Conservation (phyloP, 1,139 yeast species). For the Hyphopichia pseudoburtonii region DNA sequence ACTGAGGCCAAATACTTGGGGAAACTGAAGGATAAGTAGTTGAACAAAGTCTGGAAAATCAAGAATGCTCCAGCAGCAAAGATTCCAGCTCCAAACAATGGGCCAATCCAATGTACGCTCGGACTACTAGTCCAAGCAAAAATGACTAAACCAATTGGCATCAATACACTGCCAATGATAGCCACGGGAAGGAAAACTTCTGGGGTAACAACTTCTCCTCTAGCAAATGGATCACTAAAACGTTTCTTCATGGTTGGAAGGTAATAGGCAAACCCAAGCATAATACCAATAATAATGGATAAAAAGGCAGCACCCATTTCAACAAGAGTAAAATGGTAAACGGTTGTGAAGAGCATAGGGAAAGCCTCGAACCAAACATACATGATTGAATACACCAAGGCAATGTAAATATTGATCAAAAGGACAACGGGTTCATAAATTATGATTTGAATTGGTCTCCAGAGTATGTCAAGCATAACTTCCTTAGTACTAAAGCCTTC, state of each 20-base stretch:
- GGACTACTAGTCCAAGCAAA: conserved; percentile 51
- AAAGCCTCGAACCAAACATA: conserved; percentile 64
- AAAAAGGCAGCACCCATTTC: conserved; percentile 50
- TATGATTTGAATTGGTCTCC: conserved; percentile 48
- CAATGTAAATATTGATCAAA: conserved; percentile 48
- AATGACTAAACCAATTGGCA: conserved; percentile 47
- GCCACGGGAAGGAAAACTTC: conserved; percentile 46
- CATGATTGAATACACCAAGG: conserved; percentile 53
- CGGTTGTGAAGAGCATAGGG: conserved; percentile 51
- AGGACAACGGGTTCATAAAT: conserved; percentile 47
- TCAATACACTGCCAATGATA: conserved; percentile 38
- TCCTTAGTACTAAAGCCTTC: conserved; percentile 16
- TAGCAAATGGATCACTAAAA: conserved; percentile 25
- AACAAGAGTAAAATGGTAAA: conserved; percentile 48
- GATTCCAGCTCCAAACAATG: conserved; percentile 41
- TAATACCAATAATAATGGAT: conserved; percentile 45
- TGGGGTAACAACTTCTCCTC: conserved; percentile 27
- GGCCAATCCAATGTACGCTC: conserved; percentile 43
- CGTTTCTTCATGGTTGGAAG: conserved; percentile 18
- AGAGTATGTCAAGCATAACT: conserved; percentile 41
- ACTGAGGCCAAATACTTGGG: conserved; percentile 34
- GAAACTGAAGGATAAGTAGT: conserved; percentile 34
- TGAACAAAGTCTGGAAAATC: conserved; percentile 41
- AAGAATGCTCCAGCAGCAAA: conserved; percentile 39
- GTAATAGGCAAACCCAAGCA: conserved; percentile 23